Percentiles rank a stretch among this genome's conserved stretches.
Evolutionary conservation across 192 early-diverging fungal species (phyloP).

Genomic region (Umbelopsis isabellina): DNA sequence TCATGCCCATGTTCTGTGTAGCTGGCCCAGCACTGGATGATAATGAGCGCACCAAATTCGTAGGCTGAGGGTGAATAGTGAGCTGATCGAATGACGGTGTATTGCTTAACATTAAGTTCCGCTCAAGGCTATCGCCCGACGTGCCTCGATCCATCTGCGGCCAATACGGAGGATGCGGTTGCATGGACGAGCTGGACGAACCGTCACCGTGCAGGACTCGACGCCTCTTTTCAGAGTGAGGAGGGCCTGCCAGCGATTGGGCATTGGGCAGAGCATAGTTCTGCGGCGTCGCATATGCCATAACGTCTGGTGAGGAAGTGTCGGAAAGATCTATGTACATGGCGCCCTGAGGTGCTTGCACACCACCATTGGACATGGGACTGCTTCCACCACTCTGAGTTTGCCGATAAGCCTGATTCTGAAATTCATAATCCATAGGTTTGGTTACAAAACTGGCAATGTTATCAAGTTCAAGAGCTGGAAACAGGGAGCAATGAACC

Average conservation of each 20-base stretch:
- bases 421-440: conserved; percentile 15
- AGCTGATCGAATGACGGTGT: not conserved
- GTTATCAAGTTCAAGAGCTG: not conserved
- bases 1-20: not conserved
- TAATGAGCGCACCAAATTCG: not conserved
- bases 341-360: conserved; percentile 11
- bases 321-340: conserved; percentile 18
- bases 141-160: not conserved
- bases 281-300: not conserved
- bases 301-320: not conserved
- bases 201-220: not conserved
- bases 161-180: not conserved
- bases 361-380: not conserved
- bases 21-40: not conserved
- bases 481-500: conserved; percentile 8
- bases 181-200: not conserved
- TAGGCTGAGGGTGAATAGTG: not conserved
- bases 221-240: conserved; percentile 14
- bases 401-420: conserved; percentile 15
- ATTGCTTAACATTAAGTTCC: not conserved
- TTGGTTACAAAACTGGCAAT: not conserved
- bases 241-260: not conserved
- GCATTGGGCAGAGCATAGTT: not conserved
- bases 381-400: conserved; percentile 19
- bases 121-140: not conserved